Evolutionary conservation across 768 basidiomycete genomes (phyloP).

Genomic region (Leccinum boreale): DNA sequence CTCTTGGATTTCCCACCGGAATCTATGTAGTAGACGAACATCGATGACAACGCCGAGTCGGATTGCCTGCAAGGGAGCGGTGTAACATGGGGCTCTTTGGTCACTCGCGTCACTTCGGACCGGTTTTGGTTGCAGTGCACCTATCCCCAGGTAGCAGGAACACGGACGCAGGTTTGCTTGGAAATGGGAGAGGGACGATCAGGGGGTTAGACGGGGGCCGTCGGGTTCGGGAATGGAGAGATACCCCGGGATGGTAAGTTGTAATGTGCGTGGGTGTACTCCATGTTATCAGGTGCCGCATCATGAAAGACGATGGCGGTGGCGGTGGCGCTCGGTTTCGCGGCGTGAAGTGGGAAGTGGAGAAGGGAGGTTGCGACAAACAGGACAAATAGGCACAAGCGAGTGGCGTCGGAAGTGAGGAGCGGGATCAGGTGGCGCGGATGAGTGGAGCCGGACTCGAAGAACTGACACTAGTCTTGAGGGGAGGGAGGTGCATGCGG

Average conservation of each 20-base stretch:
- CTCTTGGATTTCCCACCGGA: neutral
- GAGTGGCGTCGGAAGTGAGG: neutral
- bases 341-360: neutral
- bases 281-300: too few species aligned
- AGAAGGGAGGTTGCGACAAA: neutral
- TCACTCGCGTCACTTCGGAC: too few species aligned
- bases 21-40: too few species aligned
- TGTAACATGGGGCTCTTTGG: too few species aligned
- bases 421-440: neutral
- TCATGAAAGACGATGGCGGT: neutral
- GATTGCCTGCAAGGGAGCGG: too few species aligned
- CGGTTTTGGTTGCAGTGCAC: too few species aligned
- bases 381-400: neutral
- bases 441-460: neutral
- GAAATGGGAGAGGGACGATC: too few species aligned
- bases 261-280: neutral
- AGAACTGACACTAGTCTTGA: neutral
- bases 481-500: neutral
- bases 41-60: too few species aligned
- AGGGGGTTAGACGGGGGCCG: neutral
- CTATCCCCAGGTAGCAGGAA: too few species aligned
- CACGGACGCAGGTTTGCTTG: too few species aligned
- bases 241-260: neutral
- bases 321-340: neutral
- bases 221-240: neutral